Percentiles rank a stretch among this genome's conserved stretches.
Conservation (phyloP, 345 rosid genomes). For the Acer saccharum region DNA sequence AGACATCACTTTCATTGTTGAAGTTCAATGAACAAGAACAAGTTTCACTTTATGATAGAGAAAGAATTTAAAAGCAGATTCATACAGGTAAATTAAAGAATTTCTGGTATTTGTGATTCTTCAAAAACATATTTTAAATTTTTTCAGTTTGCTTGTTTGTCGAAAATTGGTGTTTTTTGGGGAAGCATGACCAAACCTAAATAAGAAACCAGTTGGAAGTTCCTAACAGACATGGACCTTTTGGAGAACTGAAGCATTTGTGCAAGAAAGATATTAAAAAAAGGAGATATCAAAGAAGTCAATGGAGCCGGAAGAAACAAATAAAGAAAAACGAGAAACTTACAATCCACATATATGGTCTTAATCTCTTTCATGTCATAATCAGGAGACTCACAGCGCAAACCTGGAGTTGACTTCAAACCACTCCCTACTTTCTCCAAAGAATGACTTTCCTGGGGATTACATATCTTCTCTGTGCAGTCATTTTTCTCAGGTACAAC, state of each 20-base stretch:
- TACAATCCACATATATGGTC: slow-evolving; percentile 94
- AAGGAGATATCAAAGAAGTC: not conserved
- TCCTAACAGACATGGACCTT: slow-evolving; percentile 2
- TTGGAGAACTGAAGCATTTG: not conserved
- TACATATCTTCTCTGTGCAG: slow-evolving; percentile 43
- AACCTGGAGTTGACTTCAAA: slow-evolving; percentile 37
- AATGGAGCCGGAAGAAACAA: not conserved
- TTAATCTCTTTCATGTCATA: slow-evolving; percentile 79
- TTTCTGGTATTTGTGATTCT: not conserved
- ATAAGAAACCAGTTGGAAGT: not conserved
- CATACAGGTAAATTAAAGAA: not conserved
- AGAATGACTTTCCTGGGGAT: slow-evolving; percentile 46
- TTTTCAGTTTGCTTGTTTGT: not conserved
- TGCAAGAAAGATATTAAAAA: not conserved
- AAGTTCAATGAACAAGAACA: not conserved
- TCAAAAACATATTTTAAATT: not conserved
- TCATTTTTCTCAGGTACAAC: slow-evolving; percentile 46
- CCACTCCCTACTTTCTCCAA: slow-evolving; percentile 44
- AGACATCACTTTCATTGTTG: not conserved
- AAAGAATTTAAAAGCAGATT: not conserved
- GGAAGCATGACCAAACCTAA: not conserved
- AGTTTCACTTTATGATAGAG: not conserved
- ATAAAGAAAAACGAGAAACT: slow-evolving; percentile 34
- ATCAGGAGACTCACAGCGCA: slow-evolving; percentile 62
- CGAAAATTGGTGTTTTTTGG: not conserved